Conservation (phyloP, 2,329 filamentous ascomycete genomes). For the Fusarium protoensiforme region DNA sequence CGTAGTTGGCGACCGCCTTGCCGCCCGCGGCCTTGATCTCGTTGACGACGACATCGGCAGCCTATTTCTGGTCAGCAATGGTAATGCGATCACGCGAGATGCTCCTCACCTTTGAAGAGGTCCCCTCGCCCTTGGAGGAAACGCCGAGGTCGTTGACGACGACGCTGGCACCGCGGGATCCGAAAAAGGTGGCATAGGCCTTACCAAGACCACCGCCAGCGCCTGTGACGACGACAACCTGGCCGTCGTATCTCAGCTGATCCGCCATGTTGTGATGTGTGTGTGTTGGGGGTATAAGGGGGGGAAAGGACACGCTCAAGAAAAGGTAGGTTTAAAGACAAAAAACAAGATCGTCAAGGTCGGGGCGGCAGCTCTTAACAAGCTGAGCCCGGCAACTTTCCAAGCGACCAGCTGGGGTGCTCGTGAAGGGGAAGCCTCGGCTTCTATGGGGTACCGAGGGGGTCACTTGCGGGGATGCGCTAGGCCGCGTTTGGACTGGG, state of each 20-base stretch:
- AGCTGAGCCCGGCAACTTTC: conserved; percentile 37
- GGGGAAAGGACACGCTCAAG: conserved; percentile 23
- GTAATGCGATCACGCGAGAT: conserved; percentile 31
- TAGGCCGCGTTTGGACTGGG: conserved; percentile 37
- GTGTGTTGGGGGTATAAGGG: conserved; percentile 32
- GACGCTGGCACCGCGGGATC: conserved; percentile 88
- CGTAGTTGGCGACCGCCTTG: conserved; percentile 97
- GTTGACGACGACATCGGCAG: conserved; percentile 84
- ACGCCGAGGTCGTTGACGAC: conserved; percentile 97
- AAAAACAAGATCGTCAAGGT: not conserved
- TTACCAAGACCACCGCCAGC: conserved; percentile 83
- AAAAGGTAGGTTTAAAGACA: conserved; percentile 10
- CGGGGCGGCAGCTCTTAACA: conserved; percentile 39
- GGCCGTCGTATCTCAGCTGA: conserved; percentile 83
- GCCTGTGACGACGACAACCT: conserved; percentile 85
- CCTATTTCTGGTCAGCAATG: conserved; percentile 56
- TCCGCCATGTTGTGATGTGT: conserved; percentile 63
- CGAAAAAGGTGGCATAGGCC: conserved; percentile 91
- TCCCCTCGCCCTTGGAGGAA: conserved; percentile 93
- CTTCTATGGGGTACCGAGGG: conserved; percentile 46
- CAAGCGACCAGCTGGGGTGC: conserved; percentile 19
- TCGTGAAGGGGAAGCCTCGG: conserved; percentile 45
- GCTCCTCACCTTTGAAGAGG: conserved; percentile 78
- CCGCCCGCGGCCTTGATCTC: conserved; percentile 89
- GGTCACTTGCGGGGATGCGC: conserved; percentile 39